A percentile compares a stretch with the other conserved stretches of the same genome.
These are phyloP conservation scores for Pythium folliculosum DNA, from an alignment of 352 stramenopile genomes.

Conservation along the genomic window DNA sequence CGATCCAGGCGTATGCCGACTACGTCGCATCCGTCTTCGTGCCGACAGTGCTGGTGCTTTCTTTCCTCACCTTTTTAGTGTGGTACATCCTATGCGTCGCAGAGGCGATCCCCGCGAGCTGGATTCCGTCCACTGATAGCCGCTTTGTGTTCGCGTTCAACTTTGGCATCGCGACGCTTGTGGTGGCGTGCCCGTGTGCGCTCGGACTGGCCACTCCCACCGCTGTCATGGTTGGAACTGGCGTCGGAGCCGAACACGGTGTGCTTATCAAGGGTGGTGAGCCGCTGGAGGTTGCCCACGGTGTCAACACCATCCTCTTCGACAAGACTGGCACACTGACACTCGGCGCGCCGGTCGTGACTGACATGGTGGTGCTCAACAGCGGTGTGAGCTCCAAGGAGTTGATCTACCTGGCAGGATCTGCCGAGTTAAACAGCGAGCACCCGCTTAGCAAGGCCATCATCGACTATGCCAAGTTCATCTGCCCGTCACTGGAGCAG, in stretches of 20 bases:
- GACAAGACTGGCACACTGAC: slow-evolving; percentile 99
- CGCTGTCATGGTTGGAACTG: slow-evolving; percentile 98
- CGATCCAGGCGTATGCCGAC: slow-evolving; percentile 98
- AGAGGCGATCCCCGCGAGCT: slow-evolving; percentile 59
- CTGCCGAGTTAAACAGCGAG: slow-evolving; percentile 92
- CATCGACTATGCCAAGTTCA: slow-evolving; percentile 90
- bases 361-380: slow-evolving; percentile 79
- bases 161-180: slow-evolving; percentile 97
- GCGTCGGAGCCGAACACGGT: slow-evolving; percentile 94
- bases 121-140: slow-evolving; percentile 73
- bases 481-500: slow-evolving; percentile 73
- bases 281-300: slow-evolving; percentile 90
- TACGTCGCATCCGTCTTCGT: slow-evolving; percentile 96
- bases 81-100: slow-evolving; percentile 90
- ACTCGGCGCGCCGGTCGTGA: slow-evolving; percentile 88
- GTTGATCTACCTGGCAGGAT: slow-evolving; percentile 89
- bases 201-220: slow-evolving; percentile 98
- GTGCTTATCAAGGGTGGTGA: slow-evolving; percentile 99
- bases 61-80: slow-evolving; percentile 92
- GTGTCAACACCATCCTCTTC: slow-evolving; percentile 96
- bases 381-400: slow-evolving; percentile 80
- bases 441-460: slow-evolving; percentile 94
- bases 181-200: slow-evolving; percentile 99
- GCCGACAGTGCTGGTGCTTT: slow-evolving; percentile 92
- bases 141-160: slow-evolving; percentile 95